Base-by-base conservation (phyloP, 371 early-diverging fungal genomes). In the Choanephora cucurbitarum region DNA sequence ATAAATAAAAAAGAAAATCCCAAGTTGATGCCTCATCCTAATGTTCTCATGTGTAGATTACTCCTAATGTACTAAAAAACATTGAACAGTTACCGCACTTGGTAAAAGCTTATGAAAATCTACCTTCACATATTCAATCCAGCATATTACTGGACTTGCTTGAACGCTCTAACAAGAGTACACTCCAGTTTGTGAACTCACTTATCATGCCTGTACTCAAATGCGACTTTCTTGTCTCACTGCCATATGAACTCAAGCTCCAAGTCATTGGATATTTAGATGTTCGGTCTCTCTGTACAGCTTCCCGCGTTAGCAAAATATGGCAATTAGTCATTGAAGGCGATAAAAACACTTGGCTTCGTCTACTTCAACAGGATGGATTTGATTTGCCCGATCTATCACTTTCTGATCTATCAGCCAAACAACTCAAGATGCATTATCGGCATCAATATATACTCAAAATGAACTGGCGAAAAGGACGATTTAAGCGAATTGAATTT, bases 241-340 rank as follows among this genome's bases (percentile, higher is more conserved):
- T 96, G 49, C 96, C 97, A 3, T 59, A 77, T 11, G 93, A 94
- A 59, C 71, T 95, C 5, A 66, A 84, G 13, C 83, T 84, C 52
- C 86, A 90, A 52, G 82, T 96, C 48, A 78, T 96, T 23, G 69
- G 79, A 18, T 89, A 86, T 58, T 76, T 95, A 57, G 98, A 96
- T 53, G 73, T 88, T 9, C 64, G 73, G 11, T 77, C 89, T 31
- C 76, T 97, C 31, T 89, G 90, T 52, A 79, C 86, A n/a, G 89
- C 91, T 11, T 82, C 86, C 15, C 79, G 83, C 21, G 96, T 93
- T 14, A 84, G 80, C 55, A 83, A 80, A 58, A 63, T 67, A 22
- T 96, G 96, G 96, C 72, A 82, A 32, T 50, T 58, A 2, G 82
- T 91, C 1, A 82, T 93, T n/a, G 91, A 93, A 46, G 84, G 83